phyloP scores from a whole-genome alignment of 441 rosid species.

The Corymbia calophylla region DNA sequence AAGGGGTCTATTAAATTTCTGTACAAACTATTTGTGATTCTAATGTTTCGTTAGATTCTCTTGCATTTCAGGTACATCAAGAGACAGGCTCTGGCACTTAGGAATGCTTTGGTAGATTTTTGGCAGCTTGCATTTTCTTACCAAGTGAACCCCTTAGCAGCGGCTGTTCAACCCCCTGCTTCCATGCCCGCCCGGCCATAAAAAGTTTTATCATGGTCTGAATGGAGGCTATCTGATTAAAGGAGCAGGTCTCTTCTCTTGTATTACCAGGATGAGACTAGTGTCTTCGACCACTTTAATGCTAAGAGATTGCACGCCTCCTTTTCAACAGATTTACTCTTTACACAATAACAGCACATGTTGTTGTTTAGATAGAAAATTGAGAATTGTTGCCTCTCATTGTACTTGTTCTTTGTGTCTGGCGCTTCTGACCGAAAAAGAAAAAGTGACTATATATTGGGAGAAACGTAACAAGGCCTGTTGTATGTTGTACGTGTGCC shows the following conservation, averaged over 20 bases:
- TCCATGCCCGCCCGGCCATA: not conserved
- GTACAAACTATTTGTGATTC: not conserved
- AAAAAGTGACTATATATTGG: not conserved
- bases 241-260: not conserved
- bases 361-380: not conserved
- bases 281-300: not conserved
- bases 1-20: not conserved
- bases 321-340: not conserved
- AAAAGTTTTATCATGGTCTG: not conserved
- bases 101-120: constrained; percentile 59
- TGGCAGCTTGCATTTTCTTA: constrained; percentile 91
- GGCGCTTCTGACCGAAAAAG: not conserved
- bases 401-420: not conserved
- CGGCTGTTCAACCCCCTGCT: constrained; percentile 65
- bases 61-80: constrained; percentile 31
- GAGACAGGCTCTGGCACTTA: constrained; percentile 29
- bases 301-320: not conserved
- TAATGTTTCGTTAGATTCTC: not conserved
- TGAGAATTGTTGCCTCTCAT: not conserved
- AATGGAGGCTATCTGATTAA: not conserved
- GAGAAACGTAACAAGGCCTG: not conserved
- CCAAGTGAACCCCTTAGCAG: constrained; percentile 91
- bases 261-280: not conserved
- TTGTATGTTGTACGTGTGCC: not conserved
- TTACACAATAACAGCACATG: not conserved